These are phyloP conservation scores for Ceratobasidium sp. DNA, from an alignment of 1,284 basidiomycete genomes.

Conservation along the genomic window DNA sequence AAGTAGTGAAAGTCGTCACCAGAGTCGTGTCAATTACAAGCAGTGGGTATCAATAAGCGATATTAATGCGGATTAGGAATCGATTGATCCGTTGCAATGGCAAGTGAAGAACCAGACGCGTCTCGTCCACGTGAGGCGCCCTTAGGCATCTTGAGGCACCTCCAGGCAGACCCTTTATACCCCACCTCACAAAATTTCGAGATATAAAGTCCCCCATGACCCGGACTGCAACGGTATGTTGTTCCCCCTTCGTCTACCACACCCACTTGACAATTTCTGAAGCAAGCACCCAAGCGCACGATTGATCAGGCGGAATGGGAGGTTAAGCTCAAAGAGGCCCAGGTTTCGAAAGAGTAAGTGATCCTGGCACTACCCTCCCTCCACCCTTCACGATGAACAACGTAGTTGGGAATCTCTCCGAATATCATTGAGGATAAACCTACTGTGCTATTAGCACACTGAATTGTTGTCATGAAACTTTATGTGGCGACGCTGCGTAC, in stretches of 20 bases:
- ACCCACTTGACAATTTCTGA: not conserved
- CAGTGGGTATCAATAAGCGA: slow-evolving; percentile 1
- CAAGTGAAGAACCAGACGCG: slow-evolving; percentile 28
- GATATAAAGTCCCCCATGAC: slow-evolving; percentile 39
- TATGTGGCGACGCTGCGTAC: slow-evolving; percentile 53
- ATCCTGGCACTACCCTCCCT: not conserved
- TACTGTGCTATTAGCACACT: slow-evolving; percentile 21
- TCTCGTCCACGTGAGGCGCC: slow-evolving; percentile 29
- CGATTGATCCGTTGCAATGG: slow-evolving; percentile 39
- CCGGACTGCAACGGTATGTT: slow-evolving; percentile 23
- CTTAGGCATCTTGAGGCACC: slow-evolving; percentile 30
- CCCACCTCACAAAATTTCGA: slow-evolving; percentile 18
- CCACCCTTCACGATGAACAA: slow-evolving; percentile 63
- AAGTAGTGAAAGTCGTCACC: slow-evolving; percentile 1
- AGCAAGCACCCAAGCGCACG: slow-evolving; percentile 26
- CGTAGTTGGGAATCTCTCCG: slow-evolving; percentile 90
- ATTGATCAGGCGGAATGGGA: slow-evolving; percentile 57
- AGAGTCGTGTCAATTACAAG: slow-evolving; percentile 1
- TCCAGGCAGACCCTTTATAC: slow-evolving; percentile 30
- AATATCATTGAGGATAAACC: slow-evolving; percentile 51
- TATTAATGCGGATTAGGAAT: slow-evolving; percentile 39
- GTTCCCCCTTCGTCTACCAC: not conserved
- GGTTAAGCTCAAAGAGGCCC: slow-evolving; percentile 56
- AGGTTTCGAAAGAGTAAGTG: slow-evolving; percentile 62
- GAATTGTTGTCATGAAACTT: slow-evolving; percentile 41